Evolutionary conservation across 2,329 filamentous ascomycete genomes (phyloP).

Genomic region (Cytospora piceicola): DNA sequence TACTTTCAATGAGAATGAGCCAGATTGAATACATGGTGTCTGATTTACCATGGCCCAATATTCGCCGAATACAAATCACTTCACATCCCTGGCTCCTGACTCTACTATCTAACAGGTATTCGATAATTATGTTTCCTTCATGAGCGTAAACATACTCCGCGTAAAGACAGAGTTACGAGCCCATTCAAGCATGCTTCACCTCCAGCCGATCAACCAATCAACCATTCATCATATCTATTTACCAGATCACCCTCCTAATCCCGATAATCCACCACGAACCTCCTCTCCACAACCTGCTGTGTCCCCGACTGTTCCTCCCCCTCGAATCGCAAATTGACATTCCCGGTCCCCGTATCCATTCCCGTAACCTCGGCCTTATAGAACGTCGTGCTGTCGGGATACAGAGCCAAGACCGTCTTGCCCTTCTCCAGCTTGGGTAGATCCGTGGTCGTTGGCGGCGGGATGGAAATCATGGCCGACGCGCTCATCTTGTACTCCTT

Average conservation of each 20-base stretch:
- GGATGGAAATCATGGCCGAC: slow-evolving; percentile 77
- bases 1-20: too few species aligned
- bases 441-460: slow-evolving; percentile 55
- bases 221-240: too few species aligned
- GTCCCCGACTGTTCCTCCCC: slow-evolving; percentile 76
- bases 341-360: slow-evolving; percentile 56
- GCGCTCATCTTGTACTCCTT: slow-evolving; percentile 73
- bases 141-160: background rate
- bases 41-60: too few species aligned
- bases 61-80: too few species aligned
- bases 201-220: background rate
- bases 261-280: slow-evolving; percentile 77
- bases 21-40: too few species aligned
- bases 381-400: slow-evolving; percentile 83
- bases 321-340: slow-evolving; percentile 74
- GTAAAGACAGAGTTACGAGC: background rate
- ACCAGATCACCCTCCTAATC: slow-evolving; percentile 25
- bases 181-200: background rate
- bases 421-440: slow-evolving; percentile 66
- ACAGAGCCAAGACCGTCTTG: slow-evolving; percentile 75
- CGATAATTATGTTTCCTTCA: background rate
- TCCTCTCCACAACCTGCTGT: slow-evolving; percentile 74
- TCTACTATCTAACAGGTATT: background rate
- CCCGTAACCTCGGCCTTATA: slow-evolving; percentile 83
- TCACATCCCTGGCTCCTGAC: background rate